Conservation (phyloP, 2,329 filamentous ascomycete species). For the Cladorrhinum sp. region DNA sequence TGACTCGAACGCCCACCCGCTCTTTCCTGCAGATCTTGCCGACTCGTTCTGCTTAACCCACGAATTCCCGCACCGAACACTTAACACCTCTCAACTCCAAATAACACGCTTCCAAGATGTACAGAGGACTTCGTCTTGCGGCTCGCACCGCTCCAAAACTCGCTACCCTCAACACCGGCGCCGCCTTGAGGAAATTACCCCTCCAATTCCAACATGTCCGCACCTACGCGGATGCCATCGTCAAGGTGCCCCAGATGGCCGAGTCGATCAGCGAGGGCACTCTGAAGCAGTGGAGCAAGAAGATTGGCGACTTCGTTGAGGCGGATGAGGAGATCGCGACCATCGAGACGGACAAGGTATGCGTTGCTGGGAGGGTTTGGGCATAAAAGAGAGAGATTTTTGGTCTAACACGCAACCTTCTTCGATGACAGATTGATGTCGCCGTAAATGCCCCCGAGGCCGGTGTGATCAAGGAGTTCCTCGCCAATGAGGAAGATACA, state of each 20-base stretch:
- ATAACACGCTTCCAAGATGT: constrained; percentile 21
- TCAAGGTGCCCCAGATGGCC: constrained; percentile 97
- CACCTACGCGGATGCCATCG: constrained; percentile 71
- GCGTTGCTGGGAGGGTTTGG: not conserved
- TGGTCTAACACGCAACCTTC: constrained; percentile 5
- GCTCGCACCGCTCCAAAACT: constrained; percentile 26
- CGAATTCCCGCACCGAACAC: constrained; percentile 20
- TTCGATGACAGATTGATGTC: constrained; percentile 73
- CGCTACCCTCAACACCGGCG: constrained; percentile 20
- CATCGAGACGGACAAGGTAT: constrained; percentile 97
- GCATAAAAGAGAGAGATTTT: not conserved
- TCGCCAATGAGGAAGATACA: constrained; percentile 91
- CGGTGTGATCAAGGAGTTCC: constrained; percentile 85
- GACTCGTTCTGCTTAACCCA: constrained; percentile 8
- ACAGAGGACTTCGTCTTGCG: constrained; percentile 27
- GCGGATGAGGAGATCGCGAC: constrained; percentile 97
- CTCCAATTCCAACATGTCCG: constrained; percentile 56
- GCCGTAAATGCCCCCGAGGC: constrained; percentile 91
- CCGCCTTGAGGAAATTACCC: constrained; percentile 39
- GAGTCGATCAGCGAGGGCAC: constrained; percentile 98
- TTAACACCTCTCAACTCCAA: not conserved
- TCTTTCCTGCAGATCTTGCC: constrained; percentile 14
- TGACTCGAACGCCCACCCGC: not conserved
- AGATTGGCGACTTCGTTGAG: constrained; percentile 90
- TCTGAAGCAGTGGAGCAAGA: constrained; percentile 89